phyloP scores from a whole-genome alignment of 139 green algal genomes.

The Tetraselmis striata region DNA sequence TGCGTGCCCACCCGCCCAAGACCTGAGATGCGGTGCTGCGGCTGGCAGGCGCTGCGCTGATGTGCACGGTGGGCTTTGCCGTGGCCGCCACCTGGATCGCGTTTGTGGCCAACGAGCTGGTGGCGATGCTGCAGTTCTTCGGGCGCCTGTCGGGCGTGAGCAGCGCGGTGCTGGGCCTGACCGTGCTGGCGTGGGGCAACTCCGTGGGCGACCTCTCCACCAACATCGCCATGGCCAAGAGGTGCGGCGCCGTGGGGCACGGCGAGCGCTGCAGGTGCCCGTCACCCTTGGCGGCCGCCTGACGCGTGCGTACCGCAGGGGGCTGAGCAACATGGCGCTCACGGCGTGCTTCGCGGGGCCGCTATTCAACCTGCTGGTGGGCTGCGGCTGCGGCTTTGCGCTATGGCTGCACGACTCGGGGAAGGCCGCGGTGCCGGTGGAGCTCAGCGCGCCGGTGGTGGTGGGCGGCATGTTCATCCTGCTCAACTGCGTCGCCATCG shows the following conservation, averaged over 20 bases:
- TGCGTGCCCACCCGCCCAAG: no score
- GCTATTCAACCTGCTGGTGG: constrained; percentile 87
- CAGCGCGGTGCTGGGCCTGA: constrained; percentile 67
- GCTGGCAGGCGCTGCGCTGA: constrained; percentile 36
- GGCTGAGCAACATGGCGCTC: constrained; percentile 67
- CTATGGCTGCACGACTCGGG: constrained; percentile 33
- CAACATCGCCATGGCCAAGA: constrained; percentile 70
- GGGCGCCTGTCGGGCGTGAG: constrained; percentile 47
- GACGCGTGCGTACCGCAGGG: constrained; percentile 4
- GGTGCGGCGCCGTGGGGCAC: no score
- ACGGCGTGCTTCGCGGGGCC: constrained; percentile 87
- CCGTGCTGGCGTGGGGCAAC: constrained; percentile 85
- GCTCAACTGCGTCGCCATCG: constrained; percentile 40
- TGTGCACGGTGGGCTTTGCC: constrained; percentile 58
- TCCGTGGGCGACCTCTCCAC: constrained; percentile 76
- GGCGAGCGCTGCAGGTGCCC: no score
- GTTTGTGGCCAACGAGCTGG: constrained; percentile 46
- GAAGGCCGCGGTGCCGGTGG: constrained; percentile 18
- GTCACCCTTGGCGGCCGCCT: no score
- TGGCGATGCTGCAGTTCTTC: constrained; percentile 61
- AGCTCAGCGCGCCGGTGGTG: constrained; percentile 46
- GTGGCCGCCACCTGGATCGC: constrained; percentile 79
- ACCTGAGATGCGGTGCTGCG: neutral
- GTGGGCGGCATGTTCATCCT: constrained; percentile 53
- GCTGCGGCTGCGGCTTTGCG: constrained; percentile 52